Percentiles rank a stretch among this genome's conserved stretches.
phyloP scores from a whole-genome alignment of 164 flowering plant genomes.

The Houttuynia cordata region DNA sequence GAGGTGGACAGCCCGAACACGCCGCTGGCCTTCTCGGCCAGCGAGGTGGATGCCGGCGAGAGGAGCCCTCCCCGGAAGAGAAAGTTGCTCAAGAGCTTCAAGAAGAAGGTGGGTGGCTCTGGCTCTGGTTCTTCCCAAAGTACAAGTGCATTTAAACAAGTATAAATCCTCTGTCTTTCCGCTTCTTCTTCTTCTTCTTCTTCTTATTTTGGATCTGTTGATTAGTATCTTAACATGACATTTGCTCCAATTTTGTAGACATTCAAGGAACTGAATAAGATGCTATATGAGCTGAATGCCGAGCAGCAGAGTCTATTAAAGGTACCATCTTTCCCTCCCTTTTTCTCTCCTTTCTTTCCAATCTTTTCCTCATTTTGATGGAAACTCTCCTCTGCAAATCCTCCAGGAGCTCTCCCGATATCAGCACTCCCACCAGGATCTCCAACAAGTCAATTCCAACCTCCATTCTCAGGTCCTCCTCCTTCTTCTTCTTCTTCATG shows the following conservation, averaged over 20 bases:
- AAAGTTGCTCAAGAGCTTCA: too few relatives aligned
- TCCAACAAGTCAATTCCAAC: slow-evolving; percentile 15
- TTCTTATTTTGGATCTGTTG: neutral
- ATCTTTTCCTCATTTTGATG: neutral
- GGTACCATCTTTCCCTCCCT: slow-evolving; percentile 17
- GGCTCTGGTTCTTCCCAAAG: neutral
- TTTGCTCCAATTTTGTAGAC: slow-evolving; percentile 33
- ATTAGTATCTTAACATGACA: neutral
- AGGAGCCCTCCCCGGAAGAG: slow-evolving; percentile 3
- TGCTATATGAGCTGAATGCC: slow-evolving; percentile 10
- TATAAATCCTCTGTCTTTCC: neutral
- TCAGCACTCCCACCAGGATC: slow-evolving; percentile 3
- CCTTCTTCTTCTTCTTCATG: neutral
- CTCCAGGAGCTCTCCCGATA: slow-evolving; percentile 25
- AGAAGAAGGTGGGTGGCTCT: slow-evolving; percentile 19
- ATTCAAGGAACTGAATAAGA: slow-evolving; percentile 18
- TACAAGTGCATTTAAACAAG: neutral
- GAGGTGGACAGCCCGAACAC: slow-evolving; percentile 32
- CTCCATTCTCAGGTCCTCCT: slow-evolving; percentile 22
- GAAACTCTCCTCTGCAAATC: neutral
- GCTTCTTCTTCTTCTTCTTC: neutral
- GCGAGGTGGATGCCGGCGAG: slow-evolving; percentile 17
- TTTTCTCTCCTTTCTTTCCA: neutral
- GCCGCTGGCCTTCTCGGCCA: slow-evolving; percentile 36
- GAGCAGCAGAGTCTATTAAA: too few relatives aligned